phyloP scores from a whole-genome alignment of 164 flowering plant species.

The Paratinospora sagittata region DNA sequence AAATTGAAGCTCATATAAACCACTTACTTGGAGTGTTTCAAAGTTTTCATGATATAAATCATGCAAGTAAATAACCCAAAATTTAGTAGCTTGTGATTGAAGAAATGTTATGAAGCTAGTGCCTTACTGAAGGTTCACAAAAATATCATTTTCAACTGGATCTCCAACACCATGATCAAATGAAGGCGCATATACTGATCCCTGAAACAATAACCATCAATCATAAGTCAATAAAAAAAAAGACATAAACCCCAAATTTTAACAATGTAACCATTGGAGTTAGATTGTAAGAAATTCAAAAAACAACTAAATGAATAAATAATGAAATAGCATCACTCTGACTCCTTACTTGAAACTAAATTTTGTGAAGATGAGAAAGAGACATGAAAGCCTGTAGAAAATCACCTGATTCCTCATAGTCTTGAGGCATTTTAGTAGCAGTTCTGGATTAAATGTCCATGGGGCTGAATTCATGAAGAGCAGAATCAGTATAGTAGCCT shows the following conservation, averaged over 20 bases:
- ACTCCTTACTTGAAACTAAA: background rate
- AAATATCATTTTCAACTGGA: slow-evolving; percentile 87
- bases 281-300: no score
- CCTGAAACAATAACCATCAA: slow-evolving; percentile 33
- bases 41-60: no score
- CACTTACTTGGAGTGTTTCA: no score
- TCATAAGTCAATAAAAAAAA: no score
- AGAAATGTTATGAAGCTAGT: no score
- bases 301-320: no score
- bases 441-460: slow-evolving; percentile 83
- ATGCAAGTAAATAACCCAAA: no score
- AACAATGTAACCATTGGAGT: no score
- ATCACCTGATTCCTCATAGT: slow-evolving; percentile 55
- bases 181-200: slow-evolving; percentile 81
- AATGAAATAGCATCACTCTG: no score
- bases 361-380: background rate
- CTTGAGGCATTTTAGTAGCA: slow-evolving; percentile 50
- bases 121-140: slow-evolving; percentile 76
- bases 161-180: slow-evolving; percentile 95
- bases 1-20: no score
- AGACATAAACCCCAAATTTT: no score
- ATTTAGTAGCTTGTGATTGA: no score
- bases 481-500: slow-evolving; percentile 15
- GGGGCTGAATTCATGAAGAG: slow-evolving; percentile 61
- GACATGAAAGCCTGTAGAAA: background rate